Percentiles rank a stretch among this genome's conserved stretches.
phyloP scores from a whole-genome alignment of 2,329 filamentous ascomycete genomes.

The Fusarium newnesense region DNA sequence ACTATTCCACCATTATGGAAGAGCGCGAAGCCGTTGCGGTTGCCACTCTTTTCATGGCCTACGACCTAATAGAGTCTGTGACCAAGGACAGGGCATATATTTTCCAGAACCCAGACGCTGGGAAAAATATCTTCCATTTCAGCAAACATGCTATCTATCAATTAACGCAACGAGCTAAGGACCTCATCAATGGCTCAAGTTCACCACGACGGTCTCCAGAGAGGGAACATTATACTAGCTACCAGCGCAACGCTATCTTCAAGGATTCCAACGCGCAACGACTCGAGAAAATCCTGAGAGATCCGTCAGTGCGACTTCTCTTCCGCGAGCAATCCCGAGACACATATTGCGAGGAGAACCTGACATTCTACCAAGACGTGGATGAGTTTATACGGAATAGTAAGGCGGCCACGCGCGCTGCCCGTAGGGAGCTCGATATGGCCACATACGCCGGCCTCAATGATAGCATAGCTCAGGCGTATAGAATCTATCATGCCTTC shows the following conservation, averaged over 20 bases:
- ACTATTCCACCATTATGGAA: conserved; percentile 95
- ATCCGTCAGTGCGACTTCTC: conserved; percentile 85
- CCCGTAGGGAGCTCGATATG: conserved; percentile 71
- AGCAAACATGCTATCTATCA: conserved; percentile 90
- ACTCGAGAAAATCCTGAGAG: conserved; percentile 90
- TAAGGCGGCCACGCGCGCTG: conserved; percentile 70
- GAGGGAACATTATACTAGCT: conserved; percentile 60
- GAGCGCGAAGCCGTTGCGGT: conserved; percentile 86
- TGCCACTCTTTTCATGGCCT: conserved; percentile 83
- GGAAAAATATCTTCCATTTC: conserved; percentile 77
- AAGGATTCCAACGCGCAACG: conserved; percentile 95
- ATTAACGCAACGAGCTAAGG: conserved; percentile 83
- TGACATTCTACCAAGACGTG: conserved; percentile 95
- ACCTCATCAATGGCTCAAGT: conserved; percentile 63
- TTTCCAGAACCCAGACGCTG: conserved; percentile 63
- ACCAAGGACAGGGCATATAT: conserved; percentile 75
- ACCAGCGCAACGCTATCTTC: conserved; percentile 67
- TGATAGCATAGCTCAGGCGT: conserved; percentile 94
- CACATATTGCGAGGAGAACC: conserved; percentile 96
- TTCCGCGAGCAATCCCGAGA: conserved; percentile 96
- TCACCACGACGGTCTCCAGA: conserved; percentile 68
- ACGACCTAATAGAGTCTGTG: conserved; percentile 81
- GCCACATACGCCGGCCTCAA: conserved; percentile 84
- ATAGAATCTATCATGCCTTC: conserved; percentile 98
- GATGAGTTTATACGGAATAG: conserved; percentile 84